Evolutionary conservation across 2,329 filamentous ascomycete species (phyloP).

Genomic region (Curvularia sp.): DNA sequence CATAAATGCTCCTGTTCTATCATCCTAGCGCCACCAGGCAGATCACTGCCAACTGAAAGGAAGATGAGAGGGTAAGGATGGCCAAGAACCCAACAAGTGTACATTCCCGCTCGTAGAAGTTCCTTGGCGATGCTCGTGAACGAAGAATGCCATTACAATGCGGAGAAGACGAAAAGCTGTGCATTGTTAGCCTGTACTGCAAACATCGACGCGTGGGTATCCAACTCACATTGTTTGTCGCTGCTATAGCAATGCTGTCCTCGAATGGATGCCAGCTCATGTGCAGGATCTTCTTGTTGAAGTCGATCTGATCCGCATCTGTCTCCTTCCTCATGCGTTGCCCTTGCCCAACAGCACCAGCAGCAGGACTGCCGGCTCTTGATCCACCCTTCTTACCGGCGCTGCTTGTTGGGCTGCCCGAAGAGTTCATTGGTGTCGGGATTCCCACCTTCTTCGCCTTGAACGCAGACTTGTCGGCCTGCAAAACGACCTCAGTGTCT

Average conservation of each 20-base stretch:
- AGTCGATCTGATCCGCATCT: constrained; percentile 98
- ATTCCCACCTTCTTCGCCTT: constrained; percentile 99
- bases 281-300: constrained; percentile 99
- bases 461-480: constrained; percentile 98
- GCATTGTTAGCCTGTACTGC: constrained; percentile 13
- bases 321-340: constrained; percentile 99
- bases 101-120: constrained; percentile 40
- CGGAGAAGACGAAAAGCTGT: constrained; percentile 65
- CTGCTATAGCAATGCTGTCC: constrained; percentile 98
- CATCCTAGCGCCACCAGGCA: constrained; percentile 39
- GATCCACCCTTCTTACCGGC: constrained; percentile 87
- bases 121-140: constrained; percentile 35
- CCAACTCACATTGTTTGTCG: constrained; percentile 93
- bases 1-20: constrained; percentile 41
- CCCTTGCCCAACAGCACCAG: constrained; percentile 73
- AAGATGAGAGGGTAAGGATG: constrained; percentile 40
- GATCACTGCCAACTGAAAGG: constrained; percentile 38
- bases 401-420: constrained; percentile 71
- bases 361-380: constrained; percentile 85
- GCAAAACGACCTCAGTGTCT: constrained; percentile 95
- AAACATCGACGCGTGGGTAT: not conserved
- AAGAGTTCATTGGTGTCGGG: constrained; percentile 91
- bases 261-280: constrained; percentile 99
- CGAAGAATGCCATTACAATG: constrained; percentile 53
- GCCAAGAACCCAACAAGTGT: constrained; percentile 37